Base-by-base conservation (phyloP, 176 grass and related monocot species). In the Canna indica region DNA sequence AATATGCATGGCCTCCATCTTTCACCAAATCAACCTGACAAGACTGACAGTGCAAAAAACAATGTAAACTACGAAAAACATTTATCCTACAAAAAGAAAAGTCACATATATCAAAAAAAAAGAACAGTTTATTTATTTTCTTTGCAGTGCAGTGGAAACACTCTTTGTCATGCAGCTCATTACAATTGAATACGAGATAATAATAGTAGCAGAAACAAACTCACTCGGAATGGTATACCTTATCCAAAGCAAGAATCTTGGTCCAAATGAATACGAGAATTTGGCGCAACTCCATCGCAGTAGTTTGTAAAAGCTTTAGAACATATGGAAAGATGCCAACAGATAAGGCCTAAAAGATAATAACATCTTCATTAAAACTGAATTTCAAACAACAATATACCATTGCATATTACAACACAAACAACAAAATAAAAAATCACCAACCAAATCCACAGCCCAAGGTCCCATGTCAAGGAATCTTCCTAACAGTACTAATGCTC, bases 181-280 rank as follows among this genome's bases (percentile, higher is more conserved):
- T n/a, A n/a, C 50, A 54, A 54, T 54, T 54, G 7, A 4, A 44
- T 11, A 44, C 13, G 13, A 44, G 36, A 38, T 38, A 10, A 52
- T 8, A 32, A 70, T 4, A 6, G 0, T 17, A 48, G 20, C 3
- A 52, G 44, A 29, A 50, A 34, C 12, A 33, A 47, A 50, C 5
- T 13, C 61, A 72, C 46, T 34, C 22, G 66, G 59, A 58, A 61
- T 47, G 12, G 33, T 29, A 18, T 78, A 85, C 94, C 89, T 99
- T 99, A 75, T 99, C 94, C 67, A 99, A 89, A 50, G 94, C 88
- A 67, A 99, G 89, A 79, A 99, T 99, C 81, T 99, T 99, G 69
- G 94, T 99, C 94, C 94, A 99, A 80, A 99, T 93, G 71, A 99
- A 99, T 52, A 99, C 89, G 75, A 99, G 89, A 80, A 99, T 99